Percentiles rank a stretch among this genome's conserved stretches.
phyloP scores from a whole-genome alignment of 116 monocot species.

The Phalaenopsis hybrid region DNA sequence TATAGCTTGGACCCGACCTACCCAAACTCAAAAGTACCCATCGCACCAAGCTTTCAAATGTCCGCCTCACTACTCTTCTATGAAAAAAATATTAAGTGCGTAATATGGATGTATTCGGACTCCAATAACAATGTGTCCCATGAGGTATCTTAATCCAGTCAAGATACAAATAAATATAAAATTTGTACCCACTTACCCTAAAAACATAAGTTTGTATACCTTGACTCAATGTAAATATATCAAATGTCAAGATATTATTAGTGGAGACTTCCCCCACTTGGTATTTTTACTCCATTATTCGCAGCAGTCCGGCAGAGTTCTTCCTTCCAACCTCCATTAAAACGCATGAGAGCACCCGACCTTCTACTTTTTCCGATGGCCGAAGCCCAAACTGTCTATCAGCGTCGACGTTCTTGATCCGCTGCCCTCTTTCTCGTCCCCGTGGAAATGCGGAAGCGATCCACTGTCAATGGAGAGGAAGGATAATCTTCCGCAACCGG shows the following conservation, averaged over 20 bases:
- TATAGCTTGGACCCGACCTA: neutral
- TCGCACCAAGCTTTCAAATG: neutral
- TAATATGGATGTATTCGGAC: too few relatives aligned
- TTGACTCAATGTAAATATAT: too few relatives aligned
- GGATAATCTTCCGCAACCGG: constrained; percentile 26
- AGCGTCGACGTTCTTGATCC: neutral
- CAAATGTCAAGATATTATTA: too few relatives aligned
- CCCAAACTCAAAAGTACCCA: neutral
- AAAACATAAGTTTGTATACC: too few relatives aligned
- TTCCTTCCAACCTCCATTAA: neutral
- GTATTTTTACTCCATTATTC: too few relatives aligned
- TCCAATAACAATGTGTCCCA: too few relatives aligned
- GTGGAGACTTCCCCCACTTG: too few relatives aligned
- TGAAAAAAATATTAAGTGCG: too few relatives aligned
- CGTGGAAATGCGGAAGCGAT: constrained; percentile 47
- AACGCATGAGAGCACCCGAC: neutral
- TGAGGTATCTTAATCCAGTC: too few relatives aligned
- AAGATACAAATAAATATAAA: too few relatives aligned
- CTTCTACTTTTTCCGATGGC: neutral
- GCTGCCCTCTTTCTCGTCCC: neutral
- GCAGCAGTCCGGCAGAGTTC: neutral
- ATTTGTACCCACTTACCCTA: too few relatives aligned
- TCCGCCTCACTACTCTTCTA: neutral
- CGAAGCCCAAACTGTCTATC: neutral
- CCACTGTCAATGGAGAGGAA: constrained; percentile 36